Percentiles rank a stretch among this genome's conserved stretches.
Evolutionary conservation across 305 asterid species (phyloP).

Genomic region (Nicotiana rustica): DNA sequence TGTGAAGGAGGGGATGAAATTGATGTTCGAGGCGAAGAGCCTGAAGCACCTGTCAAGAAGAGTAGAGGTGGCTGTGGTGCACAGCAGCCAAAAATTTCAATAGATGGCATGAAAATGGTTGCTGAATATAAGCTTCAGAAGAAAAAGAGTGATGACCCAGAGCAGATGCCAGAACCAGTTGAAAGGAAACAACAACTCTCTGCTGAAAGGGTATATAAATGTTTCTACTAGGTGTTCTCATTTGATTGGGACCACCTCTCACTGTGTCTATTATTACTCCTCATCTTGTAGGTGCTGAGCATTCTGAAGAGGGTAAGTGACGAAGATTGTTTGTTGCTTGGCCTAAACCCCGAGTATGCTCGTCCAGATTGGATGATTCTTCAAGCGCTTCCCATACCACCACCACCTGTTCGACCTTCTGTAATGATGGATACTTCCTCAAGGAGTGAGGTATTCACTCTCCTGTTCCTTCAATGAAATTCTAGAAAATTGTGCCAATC

Average conservation of each 20-base stretch:
- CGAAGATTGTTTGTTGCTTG: conserved; percentile 82
- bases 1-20: conserved; percentile 98
- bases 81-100: conserved; percentile 86
- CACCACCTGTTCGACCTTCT: conserved; percentile 99
- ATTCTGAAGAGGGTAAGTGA: conserved; percentile 90
- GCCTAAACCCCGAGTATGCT: conserved; percentile 89
- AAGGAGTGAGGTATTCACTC: conserved; percentile 85
- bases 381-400: conserved; percentile 98
- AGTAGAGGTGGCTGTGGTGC: conserved; percentile 96
- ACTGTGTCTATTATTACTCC: background rate
- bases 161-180: conserved; percentile 93
- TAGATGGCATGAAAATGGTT: conserved; percentile 97
- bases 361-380: conserved; percentile 99
- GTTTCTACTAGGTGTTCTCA: conserved; percentile 23
- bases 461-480: background rate
- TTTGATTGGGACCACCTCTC: background rate
- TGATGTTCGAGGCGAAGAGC: conserved; percentile 66
- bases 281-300: conserved; percentile 74
- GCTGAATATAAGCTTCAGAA: conserved; percentile 79
- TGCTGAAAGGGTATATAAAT: conserved; percentile 77
- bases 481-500: conserved; percentile 25
- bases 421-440: conserved; percentile 99
- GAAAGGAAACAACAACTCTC: conserved; percentile 86
- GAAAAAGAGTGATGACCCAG: conserved; percentile 86
- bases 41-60: conserved; percentile 81